phyloP scores from a whole-genome alignment of 1,139 yeast genomes.

The Groenewaldozyma sp. region DNA sequence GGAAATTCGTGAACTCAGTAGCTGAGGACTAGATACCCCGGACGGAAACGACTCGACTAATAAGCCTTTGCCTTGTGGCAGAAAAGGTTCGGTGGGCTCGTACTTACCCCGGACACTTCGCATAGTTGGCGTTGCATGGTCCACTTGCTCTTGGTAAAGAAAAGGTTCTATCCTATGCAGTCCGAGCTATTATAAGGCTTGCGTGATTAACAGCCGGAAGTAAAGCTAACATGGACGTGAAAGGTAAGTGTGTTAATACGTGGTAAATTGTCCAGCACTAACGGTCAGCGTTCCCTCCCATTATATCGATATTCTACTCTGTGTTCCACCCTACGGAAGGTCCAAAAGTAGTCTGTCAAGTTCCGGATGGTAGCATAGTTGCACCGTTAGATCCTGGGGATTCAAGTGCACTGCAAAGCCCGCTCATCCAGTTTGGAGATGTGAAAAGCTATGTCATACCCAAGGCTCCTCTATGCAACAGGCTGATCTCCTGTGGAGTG shows the following conservation, averaged over 20 bases:
- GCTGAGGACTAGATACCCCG: too few species aligned
- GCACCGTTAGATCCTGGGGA: constrained; percentile 29
- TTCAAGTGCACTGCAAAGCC: constrained; percentile 31
- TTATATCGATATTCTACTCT: constrained; percentile 78
- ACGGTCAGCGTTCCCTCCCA: constrained; percentile 60
- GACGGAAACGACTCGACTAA: too few species aligned
- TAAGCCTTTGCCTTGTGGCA: too few species aligned
- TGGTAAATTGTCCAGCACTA: neutral
- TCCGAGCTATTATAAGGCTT: too few species aligned
- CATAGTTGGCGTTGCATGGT: too few species aligned
- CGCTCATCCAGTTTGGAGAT: constrained; percentile 70
- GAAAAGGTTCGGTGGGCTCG: too few species aligned
- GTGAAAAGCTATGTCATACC: constrained; percentile 90
- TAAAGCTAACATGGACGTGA: constrained; percentile 8
- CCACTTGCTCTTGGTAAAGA: too few species aligned
- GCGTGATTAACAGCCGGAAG: too few species aligned
- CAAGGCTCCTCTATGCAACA: constrained; percentile 81
- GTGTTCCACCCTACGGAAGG: constrained; percentile 95
- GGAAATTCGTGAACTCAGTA: too few species aligned
- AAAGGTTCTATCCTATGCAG: too few species aligned
- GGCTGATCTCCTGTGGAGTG: constrained; percentile 63
- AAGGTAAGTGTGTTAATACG: constrained; percentile 7
- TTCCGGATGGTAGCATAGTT: constrained; percentile 57
- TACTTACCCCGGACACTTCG: too few species aligned
- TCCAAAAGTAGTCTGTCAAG: constrained; percentile 86